Base-by-base conservation (phyloP, 257 asterid species). In the Solanum piurae region DNA sequence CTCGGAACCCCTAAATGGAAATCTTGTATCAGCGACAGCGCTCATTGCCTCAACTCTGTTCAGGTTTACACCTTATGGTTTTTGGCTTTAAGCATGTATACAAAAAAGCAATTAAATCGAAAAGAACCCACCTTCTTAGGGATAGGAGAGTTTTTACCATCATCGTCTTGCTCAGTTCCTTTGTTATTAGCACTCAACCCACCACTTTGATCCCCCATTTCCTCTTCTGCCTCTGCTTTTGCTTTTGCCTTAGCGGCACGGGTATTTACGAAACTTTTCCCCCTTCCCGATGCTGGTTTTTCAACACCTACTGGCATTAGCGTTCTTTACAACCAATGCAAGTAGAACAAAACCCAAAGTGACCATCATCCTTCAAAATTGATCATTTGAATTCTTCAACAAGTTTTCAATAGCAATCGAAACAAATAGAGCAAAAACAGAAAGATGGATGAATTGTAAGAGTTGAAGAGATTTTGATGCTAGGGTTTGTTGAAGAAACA, bases 141-240 rank as follows among this genome's bases (percentile, higher is more conserved):
- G 36, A 92, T 88, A 16, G 91, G 84, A 2, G 92, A 36, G 71
- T 71, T 77, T 18, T 34, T 55, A 27, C 76, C 85, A 40, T 90
- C 92, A 20, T 90, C 92, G 42, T 89, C 91, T 42, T 80, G 40
- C 36, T 55, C 93, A 16, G 89, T 89, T 14, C 83, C 91, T 79
- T 88, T 88, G 85, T 80, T 46, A 21, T 92, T 90, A 83, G 88
- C 94, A 90, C 92, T 92, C 87, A 88, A 73, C 1, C 91, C 92
- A 33, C 90, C 93, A 71, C 91, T 92, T 42, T 73, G 85, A 71
- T 92, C 94, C 86, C 75, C 93, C 94, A 92, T 92, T 62, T 83
- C 73, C 76, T 44, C 40, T 80, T 25, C 60, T 71, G 76, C 76
- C 40, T 71, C n/a, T 29, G 76, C 79, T 33, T 71, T 87, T 40